phyloP scores from a whole-genome alignment of 2,329 filamentous ascomycete species.

The Pyricularia sp. region DNA sequence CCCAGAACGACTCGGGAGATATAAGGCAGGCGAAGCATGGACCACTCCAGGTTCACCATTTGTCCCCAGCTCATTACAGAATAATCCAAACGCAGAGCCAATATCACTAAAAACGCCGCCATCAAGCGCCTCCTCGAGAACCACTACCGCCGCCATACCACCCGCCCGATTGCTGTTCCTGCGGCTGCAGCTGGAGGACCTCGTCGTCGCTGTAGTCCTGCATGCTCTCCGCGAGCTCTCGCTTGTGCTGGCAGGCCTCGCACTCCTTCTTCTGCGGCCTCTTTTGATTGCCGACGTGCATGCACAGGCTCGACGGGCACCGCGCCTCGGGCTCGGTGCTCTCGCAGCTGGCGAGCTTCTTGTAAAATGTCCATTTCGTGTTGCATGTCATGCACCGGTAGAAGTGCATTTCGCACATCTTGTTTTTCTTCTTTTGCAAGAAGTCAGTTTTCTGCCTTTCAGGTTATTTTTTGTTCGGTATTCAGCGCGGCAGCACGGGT shows the following conservation, averaged over 20 bases:
- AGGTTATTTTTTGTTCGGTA: not conserved
- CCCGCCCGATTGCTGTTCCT: not conserved
- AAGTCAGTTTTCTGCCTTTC: not conserved
- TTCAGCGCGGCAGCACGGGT: not conserved
- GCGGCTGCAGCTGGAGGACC: not conserved
- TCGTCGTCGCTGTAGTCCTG: conserved; percentile 11
- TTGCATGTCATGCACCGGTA: conserved; percentile 22
- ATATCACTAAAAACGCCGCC: not conserved
- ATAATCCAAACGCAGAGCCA: not conserved
- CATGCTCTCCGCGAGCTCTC: conserved; percentile 19
- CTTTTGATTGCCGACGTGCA: conserved; percentile 24
- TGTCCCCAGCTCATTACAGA: not conserved
- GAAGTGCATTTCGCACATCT: conserved; percentile 27
- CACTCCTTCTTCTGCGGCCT: conserved; percentile 23
- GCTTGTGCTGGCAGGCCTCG: conserved; percentile 17
- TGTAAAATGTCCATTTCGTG: conserved; percentile 20
- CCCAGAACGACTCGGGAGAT: not conserved
- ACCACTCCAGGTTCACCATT: not conserved
- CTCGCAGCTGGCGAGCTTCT: conserved; percentile 27
- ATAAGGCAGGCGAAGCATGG: not conserved
- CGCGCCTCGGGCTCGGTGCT: conserved; percentile 17
- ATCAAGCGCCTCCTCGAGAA: not conserved
- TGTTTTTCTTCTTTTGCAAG: not conserved
- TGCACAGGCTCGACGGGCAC: conserved; percentile 24
- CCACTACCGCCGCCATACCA: not conserved